Percentiles rank a stretch among this genome's conserved stretches.
Evolutionary conservation across 2,329 filamentous ascomycete genomes (phyloP).

Genomic region (Sarocladiaceae sp.): DNA sequence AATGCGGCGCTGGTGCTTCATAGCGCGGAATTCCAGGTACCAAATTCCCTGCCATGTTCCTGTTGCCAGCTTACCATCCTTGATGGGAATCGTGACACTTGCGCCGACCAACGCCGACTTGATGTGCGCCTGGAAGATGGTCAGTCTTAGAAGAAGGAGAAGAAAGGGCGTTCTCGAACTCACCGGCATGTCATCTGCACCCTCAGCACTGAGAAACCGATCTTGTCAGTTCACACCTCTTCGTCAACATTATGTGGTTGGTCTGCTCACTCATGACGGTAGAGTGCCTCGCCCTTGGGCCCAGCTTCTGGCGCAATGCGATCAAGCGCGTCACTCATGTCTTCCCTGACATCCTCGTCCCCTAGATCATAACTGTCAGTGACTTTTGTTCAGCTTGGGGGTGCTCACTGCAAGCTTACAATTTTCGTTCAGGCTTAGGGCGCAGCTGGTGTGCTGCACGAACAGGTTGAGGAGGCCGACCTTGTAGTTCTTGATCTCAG

Average conservation of each 20-base stretch:
- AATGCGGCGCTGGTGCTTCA: conserved; percentile 71
- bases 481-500: conserved; percentile 78
- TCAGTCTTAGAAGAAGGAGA: neutral
- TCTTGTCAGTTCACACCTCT: neutral
- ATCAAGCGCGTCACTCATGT: conserved; percentile 94
- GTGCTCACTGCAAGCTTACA: conserved; percentile 33
- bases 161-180: conserved; percentile 12
- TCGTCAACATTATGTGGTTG: neutral
- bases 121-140: conserved; percentile 66
- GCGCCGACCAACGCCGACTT: conserved; percentile 87
- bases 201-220: conserved; percentile 59
- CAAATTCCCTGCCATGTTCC: conserved; percentile 85
- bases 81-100: conserved; percentile 85
- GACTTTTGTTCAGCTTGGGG: neutral
- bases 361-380: conserved; percentile 15
- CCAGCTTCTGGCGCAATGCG: conserved; percentile 77
- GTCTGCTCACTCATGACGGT: conserved; percentile 56
- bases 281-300: conserved; percentile 64
- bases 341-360: conserved; percentile 66
- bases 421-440: conserved; percentile 90
- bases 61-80: conserved; percentile 67
- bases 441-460: conserved; percentile 91
- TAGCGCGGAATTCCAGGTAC: conserved; percentile 82
- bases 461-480: conserved; percentile 84
- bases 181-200: conserved; percentile 89